These are phyloP conservation scores for Immersiella caudata DNA, from an alignment of 495 filamentous ascomycete species.

Conservation along the genomic window DNA sequence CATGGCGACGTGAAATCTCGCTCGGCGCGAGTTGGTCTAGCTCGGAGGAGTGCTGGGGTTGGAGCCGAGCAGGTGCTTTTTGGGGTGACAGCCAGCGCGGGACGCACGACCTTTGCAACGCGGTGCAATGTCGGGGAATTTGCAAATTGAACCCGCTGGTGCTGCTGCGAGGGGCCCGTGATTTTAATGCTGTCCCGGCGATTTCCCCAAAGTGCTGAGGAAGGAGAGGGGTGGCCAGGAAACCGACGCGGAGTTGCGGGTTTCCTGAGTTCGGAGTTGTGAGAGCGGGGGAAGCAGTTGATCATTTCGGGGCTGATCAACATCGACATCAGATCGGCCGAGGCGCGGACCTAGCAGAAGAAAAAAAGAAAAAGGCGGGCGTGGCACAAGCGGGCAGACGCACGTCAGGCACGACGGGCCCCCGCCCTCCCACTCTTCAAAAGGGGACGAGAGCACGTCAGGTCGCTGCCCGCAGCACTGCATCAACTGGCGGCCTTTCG, in stretches of 20 bases:
- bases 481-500: not conserved
- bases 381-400: not conserved
- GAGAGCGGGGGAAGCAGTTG: not conserved
- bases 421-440: not conserved
- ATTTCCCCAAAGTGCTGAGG: not conserved
- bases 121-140: not conserved
- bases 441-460: not conserved
- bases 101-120: not conserved
- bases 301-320: not conserved
- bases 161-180: not conserved
- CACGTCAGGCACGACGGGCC: not conserved
- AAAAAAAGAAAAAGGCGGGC: not conserved
- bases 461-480: not conserved
- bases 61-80: not conserved
- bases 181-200: not conserved
- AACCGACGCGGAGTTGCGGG: not conserved
- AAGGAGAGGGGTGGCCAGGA: not conserved
- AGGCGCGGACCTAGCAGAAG: not conserved
- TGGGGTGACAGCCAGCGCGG: not conserved
- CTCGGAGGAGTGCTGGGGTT: not conserved
- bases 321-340: not conserved
- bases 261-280: not conserved
- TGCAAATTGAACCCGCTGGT: not conserved
- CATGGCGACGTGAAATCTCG: conserved; percentile 22
- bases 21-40: not conserved